phyloP scores from a whole-genome alignment of 2,329 filamentous ascomycete species.

The Cladosporium sp. region DNA sequence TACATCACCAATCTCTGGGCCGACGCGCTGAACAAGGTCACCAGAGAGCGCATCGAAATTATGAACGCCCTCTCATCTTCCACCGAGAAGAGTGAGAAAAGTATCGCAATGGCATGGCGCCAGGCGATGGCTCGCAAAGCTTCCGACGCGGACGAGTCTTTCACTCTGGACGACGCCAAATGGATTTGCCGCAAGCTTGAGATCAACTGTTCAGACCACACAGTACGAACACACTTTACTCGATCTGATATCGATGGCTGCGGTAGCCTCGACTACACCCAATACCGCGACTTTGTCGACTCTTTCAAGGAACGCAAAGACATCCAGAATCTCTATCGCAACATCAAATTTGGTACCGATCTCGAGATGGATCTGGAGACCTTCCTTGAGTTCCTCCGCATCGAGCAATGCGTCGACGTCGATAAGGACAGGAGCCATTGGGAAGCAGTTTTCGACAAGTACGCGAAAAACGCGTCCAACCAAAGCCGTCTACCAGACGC shows the following conservation, averaged over 20 bases:
- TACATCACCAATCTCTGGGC: constrained; percentile 76
- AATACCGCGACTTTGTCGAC: constrained; percentile 81
- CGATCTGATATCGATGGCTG: constrained; percentile 63
- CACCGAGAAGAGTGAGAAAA: constrained; percentile 70
- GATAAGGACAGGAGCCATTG: constrained; percentile 62
- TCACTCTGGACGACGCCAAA: constrained; percentile 75
- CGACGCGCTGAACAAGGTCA: constrained; percentile 75
- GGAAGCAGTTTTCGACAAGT: constrained; percentile 61
- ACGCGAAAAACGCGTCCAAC: constrained; percentile 24
- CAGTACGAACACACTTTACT: constrained; percentile 69
- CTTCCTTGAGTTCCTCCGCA: constrained; percentile 71
- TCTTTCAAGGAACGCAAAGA: constrained; percentile 82
- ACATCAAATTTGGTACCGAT: constrained; percentile 45
- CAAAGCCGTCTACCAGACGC: constrained; percentile 42
- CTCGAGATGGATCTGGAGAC: constrained; percentile 64
- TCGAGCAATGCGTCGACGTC: constrained; percentile 73
- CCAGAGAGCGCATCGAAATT: constrained; percentile 79
- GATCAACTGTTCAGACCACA: constrained; percentile 78
- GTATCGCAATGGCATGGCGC: constrained; percentile 66
- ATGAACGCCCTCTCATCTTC: constrained; percentile 82
- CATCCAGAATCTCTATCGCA: constrained; percentile 67
- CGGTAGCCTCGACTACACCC: constrained; percentile 67
- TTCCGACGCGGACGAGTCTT: constrained; percentile 59
- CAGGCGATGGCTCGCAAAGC: constrained; percentile 72
- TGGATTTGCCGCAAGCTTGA: constrained; percentile 84